phyloP scores from a whole-genome alignment of 1,284 basidiomycete species.

The Apiotrichum montevideense region DNA sequence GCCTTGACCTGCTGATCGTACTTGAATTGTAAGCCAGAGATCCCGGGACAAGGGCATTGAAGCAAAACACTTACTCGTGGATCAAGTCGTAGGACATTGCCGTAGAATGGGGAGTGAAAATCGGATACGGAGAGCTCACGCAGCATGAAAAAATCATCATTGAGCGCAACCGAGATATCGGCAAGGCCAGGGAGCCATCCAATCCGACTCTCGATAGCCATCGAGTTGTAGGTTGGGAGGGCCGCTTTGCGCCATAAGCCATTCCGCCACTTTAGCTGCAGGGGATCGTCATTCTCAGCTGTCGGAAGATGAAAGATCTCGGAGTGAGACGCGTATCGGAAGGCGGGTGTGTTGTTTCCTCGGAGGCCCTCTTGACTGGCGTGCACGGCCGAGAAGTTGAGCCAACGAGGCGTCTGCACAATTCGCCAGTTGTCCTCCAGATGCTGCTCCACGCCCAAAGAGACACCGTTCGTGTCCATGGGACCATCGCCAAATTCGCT shows the following conservation, averaged over 20 bases:
- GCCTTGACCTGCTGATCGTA: slow-evolving; percentile 35
- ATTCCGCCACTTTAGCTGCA: slow-evolving; percentile 30
- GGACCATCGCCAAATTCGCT: neutral
- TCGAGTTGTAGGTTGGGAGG: slow-evolving; percentile 44
- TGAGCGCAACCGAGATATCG: slow-evolving; percentile 35
- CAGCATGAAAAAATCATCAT: slow-evolving; percentile 43
- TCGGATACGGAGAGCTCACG: slow-evolving; percentile 28
- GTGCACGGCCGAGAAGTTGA: slow-evolving; percentile 27
- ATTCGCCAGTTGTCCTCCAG: slow-evolving; percentile 24
- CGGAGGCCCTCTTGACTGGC: neutral
- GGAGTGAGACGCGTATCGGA: slow-evolving; percentile 37
- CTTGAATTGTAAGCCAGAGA: no score
- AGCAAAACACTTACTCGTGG: slow-evolving; percentile 19
- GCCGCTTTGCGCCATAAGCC: slow-evolving; percentile 32
- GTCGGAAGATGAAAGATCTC: slow-evolving; percentile 41
- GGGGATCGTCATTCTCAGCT: slow-evolving; percentile 3
- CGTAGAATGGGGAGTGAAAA: slow-evolving; percentile 42
- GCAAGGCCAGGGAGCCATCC: slow-evolving; percentile 41
- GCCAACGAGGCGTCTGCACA: slow-evolving; percentile 41
- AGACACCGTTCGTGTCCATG: neutral
- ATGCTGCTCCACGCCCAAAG: neutral
- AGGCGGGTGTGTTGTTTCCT: slow-evolving; percentile 17
- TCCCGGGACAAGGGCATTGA: no score
- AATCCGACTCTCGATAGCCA: slow-evolving; percentile 41
- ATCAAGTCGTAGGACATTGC: slow-evolving; percentile 40